Evolutionary conservation across 164 flowering plant species (phyloP), one percentile per base, ranked within the genome.

Genomic region (Magnolia changhungtana): DNA sequence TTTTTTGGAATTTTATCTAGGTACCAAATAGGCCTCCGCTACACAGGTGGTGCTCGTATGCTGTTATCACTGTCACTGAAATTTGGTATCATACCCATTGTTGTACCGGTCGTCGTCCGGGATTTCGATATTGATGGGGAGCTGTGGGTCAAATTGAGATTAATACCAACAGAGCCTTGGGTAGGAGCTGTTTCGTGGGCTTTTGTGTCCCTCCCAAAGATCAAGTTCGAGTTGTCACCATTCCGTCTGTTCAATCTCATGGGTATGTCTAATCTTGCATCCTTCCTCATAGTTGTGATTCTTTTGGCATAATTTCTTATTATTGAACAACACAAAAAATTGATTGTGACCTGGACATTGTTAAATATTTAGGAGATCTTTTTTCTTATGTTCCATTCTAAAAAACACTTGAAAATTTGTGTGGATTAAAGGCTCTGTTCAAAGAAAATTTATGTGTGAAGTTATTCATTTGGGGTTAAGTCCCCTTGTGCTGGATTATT

Each of bases 101-200:
- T 75, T 65, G 92, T 95, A 78, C 99, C 99, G 6, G 97, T 95
- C 81, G 90, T 91, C 74, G 84, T 93, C 73, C 88, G 94, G 13
- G 89, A 96, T 82, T 93, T 96, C 85, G 99, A 96, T 78, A 91
- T 96, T 85, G 99, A 96, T 77, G 99, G 99, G 71, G 99, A 95
- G 82, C 90, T 95, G 52, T 96, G 99, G 99, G 99, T 93, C n/a
- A 93, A 96, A 81, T 75, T 96, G 85, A 86, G 98, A 45, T 73
- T 96, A 75, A 92, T 96, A 84, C 99, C 98, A 52, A 82, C 96
- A 72, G 97, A 89, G 76, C 99, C 99, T 71, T 96, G 92, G 92
- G 96, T 96, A 8, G 99, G 99, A 79, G 95, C 96, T 76, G 96
- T 83, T 75, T 85, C 90, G 52, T 92, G 96, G 97, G 99, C 99